These are phyloP conservation scores for Lactifluus echinatus DNA, from an alignment of 768 basidiomycete genomes.

Conservation along the genomic window DNA sequence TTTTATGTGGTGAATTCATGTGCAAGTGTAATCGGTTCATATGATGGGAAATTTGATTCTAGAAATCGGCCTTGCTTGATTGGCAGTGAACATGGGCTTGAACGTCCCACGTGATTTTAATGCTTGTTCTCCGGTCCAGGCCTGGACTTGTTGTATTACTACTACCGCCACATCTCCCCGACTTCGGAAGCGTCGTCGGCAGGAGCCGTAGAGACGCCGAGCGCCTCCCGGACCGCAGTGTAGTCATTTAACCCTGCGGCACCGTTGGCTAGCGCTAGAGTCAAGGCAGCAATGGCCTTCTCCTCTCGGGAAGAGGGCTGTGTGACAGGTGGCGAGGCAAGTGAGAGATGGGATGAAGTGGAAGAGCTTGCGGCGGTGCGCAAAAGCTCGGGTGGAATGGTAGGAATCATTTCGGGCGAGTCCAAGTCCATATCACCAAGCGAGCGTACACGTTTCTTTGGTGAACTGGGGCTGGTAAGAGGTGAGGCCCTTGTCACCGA, in stretches of 20 bases:
- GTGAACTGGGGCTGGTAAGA: conserved; percentile 15
- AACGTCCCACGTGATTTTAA: background rate
- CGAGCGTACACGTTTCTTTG: conserved; percentile 38
- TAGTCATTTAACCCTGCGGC: conserved; percentile 55
- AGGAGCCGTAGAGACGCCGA: conserved; percentile 25
- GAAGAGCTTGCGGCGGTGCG: conserved; percentile 31
- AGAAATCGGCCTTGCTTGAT: background rate
- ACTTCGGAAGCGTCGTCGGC: conserved; percentile 35
- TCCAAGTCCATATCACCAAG: conserved; percentile 37
- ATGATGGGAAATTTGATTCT: background rate
- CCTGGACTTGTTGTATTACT: conserved; percentile 22
- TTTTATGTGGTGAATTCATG: conserved; percentile 3
- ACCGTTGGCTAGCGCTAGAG: conserved; percentile 54
- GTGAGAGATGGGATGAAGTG: conserved; percentile 35
- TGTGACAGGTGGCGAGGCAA: conserved; percentile 23
- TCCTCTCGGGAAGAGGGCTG: conserved; percentile 41
- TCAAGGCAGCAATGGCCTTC: conserved; percentile 51
- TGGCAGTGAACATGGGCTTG: background rate
- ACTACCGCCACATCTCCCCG: conserved; percentile 49
- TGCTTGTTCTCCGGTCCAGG: background rate
- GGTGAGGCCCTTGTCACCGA: conserved; percentile 16
- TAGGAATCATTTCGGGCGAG: conserved; percentile 22
- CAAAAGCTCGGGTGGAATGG: conserved; percentile 30
- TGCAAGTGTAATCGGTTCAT: background rate
- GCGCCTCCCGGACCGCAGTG: conserved; percentile 35